Conservation (phyloP, 345 rosid genomes). For the Gossypium anomalum region DNA sequence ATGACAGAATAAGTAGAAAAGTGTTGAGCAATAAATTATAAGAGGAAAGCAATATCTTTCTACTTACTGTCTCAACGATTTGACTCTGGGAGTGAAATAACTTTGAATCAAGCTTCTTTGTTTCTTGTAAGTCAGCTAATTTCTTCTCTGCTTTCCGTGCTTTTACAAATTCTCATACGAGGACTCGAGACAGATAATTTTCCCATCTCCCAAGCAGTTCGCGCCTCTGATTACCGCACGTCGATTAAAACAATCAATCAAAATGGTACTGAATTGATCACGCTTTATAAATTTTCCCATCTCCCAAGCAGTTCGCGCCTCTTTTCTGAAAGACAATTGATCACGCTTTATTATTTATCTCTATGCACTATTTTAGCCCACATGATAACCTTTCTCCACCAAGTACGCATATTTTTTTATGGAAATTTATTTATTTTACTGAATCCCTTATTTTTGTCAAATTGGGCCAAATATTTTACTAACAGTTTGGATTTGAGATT, state of each 20-base stretch:
- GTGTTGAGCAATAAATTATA: background rate
- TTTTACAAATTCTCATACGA: background rate
- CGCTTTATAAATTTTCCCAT: too few species aligned
- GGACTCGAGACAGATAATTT: background rate
- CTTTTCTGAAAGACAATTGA: background rate
- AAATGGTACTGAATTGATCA: background rate
- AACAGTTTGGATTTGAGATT: too few species aligned
- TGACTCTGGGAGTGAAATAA: background rate
- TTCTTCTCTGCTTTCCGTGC: background rate
- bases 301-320: background rate
- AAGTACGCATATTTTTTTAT: too few species aligned
- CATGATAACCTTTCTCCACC: too few species aligned
- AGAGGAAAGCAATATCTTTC: background rate
- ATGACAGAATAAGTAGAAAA: constrained; percentile 24
- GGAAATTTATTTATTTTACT: too few species aligned
- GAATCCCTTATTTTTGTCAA: too few species aligned
- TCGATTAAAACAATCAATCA: background rate
- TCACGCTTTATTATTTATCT: background rate
- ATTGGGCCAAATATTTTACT: too few species aligned
- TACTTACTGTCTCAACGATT: background rate
- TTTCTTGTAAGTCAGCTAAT: background rate
- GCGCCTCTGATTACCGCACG: background rate
- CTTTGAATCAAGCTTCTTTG: background rate
- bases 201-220: background rate
- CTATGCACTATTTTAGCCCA: background rate